Conservation (phyloP, 2,329 filamentous ascomycete species). For the Byssothecium circinans region DNA sequence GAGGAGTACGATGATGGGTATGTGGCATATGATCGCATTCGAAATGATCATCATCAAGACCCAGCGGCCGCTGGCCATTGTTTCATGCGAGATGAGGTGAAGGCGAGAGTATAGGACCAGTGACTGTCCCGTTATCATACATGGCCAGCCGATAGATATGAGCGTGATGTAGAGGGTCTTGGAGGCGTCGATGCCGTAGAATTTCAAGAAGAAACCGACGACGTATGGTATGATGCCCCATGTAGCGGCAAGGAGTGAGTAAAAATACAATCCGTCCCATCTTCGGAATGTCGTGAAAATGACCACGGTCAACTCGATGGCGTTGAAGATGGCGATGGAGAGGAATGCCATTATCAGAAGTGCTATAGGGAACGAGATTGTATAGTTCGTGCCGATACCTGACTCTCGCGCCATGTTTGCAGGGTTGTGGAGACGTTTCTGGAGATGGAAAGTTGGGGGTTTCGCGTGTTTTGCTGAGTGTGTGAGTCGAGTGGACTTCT, state of each 20-base stretch:
- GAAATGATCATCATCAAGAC: slow-evolving; percentile 59
- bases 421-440: too few relatives aligned
- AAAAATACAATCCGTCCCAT: slow-evolving; percentile 50
- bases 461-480: neutral
- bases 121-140: slow-evolving; percentile 62
- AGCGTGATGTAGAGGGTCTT: slow-evolving; percentile 45
- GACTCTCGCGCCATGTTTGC: slow-evolving; percentile 3
- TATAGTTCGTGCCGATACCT: slow-evolving; percentile 5
- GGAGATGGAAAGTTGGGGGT: too few relatives aligned
- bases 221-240: slow-evolving; percentile 48
- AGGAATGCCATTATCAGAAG: slow-evolving; percentile 17
- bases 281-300: slow-evolving; percentile 48
- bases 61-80: slow-evolving; percentile 20
- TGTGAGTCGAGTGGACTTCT: neutral
- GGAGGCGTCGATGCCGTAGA: slow-evolving; percentile 15
- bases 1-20: slow-evolving; percentile 56
- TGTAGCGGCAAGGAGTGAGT: slow-evolving; percentile 46
- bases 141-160: slow-evolving; percentile 52
- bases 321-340: slow-evolving; percentile 31
- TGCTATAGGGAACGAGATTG: slow-evolving; percentile 1
- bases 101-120: slow-evolving; percentile 62
- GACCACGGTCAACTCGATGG: slow-evolving; percentile 16
- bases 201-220: slow-evolving; percentile 48
- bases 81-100: slow-evolving; percentile 16
- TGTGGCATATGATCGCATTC: slow-evolving; percentile 40